Percentiles rank a stretch among this genome's conserved stretches.
These are phyloP conservation scores for Xenoacremonium recifei DNA, from an alignment of 2,329 filamentous ascomycete species.

Conservation along the genomic window DNA sequence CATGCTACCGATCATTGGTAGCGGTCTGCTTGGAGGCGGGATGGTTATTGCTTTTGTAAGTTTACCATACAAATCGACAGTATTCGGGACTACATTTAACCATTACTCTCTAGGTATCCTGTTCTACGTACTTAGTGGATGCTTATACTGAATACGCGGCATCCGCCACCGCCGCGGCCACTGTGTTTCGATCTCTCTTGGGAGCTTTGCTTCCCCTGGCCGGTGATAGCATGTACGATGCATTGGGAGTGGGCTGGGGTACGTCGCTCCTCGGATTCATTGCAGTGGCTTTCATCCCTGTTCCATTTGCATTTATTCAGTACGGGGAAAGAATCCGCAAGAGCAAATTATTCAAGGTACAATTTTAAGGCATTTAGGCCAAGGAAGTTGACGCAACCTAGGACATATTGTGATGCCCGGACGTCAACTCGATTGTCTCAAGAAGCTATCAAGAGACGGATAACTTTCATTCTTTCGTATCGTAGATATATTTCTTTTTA, in stretches of 20 bases:
- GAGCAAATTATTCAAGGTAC: conserved; percentile 26
- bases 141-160: conserved; percentile 27
- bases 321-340: conserved; percentile 37
- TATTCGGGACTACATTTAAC: no score
- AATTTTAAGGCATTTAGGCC: no score
- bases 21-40: conserved; percentile 44
- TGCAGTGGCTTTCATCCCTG: conserved; percentile 39
- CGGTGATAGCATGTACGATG: conserved; percentile 41
- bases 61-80: conserved; percentile 29
- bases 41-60: conserved; percentile 43
- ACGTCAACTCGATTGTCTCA: no score
- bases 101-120: conserved; percentile 38
- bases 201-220: conserved; percentile 63
- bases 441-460: no score
- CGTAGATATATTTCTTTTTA: no score
- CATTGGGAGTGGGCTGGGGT: conserved; percentile 48
- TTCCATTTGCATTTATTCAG: conserved; percentile 36
- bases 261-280: conserved; percentile 48
- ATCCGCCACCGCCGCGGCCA: conserved; percentile 28
- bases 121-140: conserved; percentile 59
- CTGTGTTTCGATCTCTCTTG: conserved; percentile 52
- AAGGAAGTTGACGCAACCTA: no score
- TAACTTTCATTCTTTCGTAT: no score
- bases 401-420: no score
- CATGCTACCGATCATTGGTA: conserved; percentile 60